phyloP scores from a whole-genome alignment of 2,329 filamentous ascomycete species.

The Colletotrichum sp. region DNA sequence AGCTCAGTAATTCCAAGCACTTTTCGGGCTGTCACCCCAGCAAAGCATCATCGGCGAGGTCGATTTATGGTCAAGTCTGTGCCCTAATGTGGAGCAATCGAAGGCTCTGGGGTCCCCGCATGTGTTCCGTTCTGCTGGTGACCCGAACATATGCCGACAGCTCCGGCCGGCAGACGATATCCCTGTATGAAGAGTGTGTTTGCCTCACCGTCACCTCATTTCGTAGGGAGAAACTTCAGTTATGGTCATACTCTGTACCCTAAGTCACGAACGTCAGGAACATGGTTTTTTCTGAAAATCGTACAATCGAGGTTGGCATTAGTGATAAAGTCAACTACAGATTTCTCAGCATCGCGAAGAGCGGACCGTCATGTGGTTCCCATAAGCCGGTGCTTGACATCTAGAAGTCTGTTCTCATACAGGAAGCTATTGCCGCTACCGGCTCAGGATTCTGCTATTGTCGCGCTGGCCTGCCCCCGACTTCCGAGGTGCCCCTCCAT shows the following conservation, averaged over 20 bases:
- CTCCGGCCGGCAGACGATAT: not conserved
- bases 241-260: not conserved
- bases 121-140: not conserved
- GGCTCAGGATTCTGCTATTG: not conserved
- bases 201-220: not conserved
- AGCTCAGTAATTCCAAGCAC: not conserved
- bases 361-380: not conserved
- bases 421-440: too few species aligned
- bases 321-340: not conserved
- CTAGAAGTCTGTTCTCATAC: not conserved
- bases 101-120: slow-evolving; percentile 7
- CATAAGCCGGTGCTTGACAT: too few species aligned
- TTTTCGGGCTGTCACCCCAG: not conserved
- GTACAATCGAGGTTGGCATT: not conserved
- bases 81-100: not conserved
- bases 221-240: not conserved
- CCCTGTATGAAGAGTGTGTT: not conserved
- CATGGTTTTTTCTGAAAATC: not conserved
- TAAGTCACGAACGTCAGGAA: not conserved
- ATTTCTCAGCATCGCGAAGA: not conserved
- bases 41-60: not conserved
- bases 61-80: not conserved
- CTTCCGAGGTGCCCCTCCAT: not conserved
- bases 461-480: too few species aligned
- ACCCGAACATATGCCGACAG: slow-evolving; percentile 1